A percentile compares a stretch with the other conserved stretches of the same genome.
These are phyloP conservation scores for Trichophyton equinum DNA, from an alignment of 2,329 filamentous ascomycete genomes.

Conservation along the genomic window DNA sequence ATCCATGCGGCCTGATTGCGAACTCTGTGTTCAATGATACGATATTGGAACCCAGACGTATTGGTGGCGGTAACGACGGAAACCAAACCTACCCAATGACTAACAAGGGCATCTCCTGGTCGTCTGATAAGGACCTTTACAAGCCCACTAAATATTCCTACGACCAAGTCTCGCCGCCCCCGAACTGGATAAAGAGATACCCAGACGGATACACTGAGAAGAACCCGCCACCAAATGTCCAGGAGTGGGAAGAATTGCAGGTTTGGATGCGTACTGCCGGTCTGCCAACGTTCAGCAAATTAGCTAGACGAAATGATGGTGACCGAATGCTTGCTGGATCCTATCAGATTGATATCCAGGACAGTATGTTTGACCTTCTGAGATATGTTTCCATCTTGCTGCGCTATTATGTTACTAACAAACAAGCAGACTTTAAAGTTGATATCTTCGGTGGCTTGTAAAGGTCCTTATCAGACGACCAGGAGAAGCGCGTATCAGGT, in stretches of 20 bases:
- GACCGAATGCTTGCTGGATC: constrained; percentile 53
- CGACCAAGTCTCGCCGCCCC: constrained; percentile 61
- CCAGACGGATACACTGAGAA: constrained; percentile 55
- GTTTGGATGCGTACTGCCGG: constrained; percentile 99
- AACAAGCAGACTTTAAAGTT: constrained; percentile 60
- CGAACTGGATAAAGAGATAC: constrained; percentile 67
- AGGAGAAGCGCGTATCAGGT: background rate
- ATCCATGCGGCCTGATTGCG: constrained; percentile 89
- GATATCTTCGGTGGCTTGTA: constrained; percentile 63
- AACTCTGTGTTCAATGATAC: constrained; percentile 97
- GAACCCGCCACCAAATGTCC: constrained; percentile 57
- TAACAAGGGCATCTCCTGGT: constrained; percentile 71
- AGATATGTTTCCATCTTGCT: background rate
- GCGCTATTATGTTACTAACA: background rate
- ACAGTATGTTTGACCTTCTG: constrained; percentile 49
- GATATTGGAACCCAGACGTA: constrained; percentile 52
- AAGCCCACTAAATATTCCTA: constrained; percentile 53
- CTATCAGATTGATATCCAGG: constrained; percentile 64
- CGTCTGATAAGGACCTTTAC: constrained; percentile 69
- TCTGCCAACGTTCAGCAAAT: constrained; percentile 85
- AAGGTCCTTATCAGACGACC: too few species aligned
- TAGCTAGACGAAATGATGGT: constrained; percentile 70
- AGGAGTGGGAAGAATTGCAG: constrained; percentile 72
- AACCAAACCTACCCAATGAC: constrained; percentile 60
- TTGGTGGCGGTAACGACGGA: constrained; percentile 37